Base-by-base conservation (phyloP, 2,329 filamentous ascomycete genomes). In the Cordyceps sp. region DNA sequence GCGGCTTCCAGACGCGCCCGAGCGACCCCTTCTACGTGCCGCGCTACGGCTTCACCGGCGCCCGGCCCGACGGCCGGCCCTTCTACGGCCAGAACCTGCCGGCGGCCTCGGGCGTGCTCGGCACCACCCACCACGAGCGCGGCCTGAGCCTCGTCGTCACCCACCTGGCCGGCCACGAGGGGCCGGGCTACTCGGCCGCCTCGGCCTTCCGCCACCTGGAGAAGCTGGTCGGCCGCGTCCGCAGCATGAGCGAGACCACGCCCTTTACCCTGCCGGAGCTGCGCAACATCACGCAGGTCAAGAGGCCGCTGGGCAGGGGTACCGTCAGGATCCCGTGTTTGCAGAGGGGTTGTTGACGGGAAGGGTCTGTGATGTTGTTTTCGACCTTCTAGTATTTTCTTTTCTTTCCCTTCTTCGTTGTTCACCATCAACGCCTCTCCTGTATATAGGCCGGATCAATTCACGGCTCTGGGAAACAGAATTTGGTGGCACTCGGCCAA, bases 201-300 rank as follows among this genome's bases (percentile, higher is more conserved):
- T 75, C 73, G 0, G 66, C 75, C 0, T 83, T 80, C 47, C 60
- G 81, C 22, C 75, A 82, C 36, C 49, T 90, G 15, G 81, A 90
- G 59, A 78, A 79, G 44, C 49, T 90, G 42, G 60, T 92, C 2
- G 82, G 82, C 1, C 59, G 79, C 25, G 71, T 85, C 9, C 55
- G 68, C 5, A 69, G 59, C 37, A 45, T 82, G 40, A 56, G 45
- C 10, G 52, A 53, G 10, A 57, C 47, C 2, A 45, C 33, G 12
- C 45, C 58, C 1, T 65, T 67, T 32, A 45, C 39, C 4, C 24
- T 44, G 16, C 43, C 45, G 0, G 19, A 38, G 29, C 17, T 46
- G 17, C 25, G 33, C 14, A 40, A 41, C 15, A 21, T 41, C 9
- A 25, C 30, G 10, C 45, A 48, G 36, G 21, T 30, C 10, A n/a